A percentile compares a stretch with the other conserved stretches of the same genome.
Conservation (phyloP, 139 green algal species). For the Limnomonas spitsbergensis region DNA sequence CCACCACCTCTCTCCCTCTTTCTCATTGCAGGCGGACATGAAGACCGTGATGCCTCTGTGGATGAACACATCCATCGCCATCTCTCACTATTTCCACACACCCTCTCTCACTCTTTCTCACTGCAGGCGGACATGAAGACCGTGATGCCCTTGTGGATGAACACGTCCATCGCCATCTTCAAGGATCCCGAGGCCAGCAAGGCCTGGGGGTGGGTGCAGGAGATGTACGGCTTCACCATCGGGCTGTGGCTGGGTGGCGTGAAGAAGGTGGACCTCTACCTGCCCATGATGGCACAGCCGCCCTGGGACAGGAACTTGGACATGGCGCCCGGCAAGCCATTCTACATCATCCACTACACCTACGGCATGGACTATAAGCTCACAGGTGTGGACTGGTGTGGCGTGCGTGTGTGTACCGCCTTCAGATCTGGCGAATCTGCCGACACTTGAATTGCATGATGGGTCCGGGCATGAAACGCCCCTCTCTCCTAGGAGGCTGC, state of each 20-base stretch:
- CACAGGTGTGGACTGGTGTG: background rate
- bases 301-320: conserved; percentile 80
- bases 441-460: no score
- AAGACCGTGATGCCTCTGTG: conserved; percentile 59
- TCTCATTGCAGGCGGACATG: conserved; percentile 54
- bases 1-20: background rate
- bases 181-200: conserved; percentile 79
- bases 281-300: conserved; percentile 74
- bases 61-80: no score
- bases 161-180: conserved; percentile 88
- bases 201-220: conserved; percentile 83
- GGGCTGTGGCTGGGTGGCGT: conserved; percentile 60
- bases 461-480: no score
- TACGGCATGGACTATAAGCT: conserved; percentile 91
- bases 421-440: no score
- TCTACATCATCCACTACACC: conserved; percentile 96
- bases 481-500: no score
- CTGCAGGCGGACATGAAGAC: conserved; percentile 58
- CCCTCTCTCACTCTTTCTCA: background rate
- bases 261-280: conserved; percentile 57
- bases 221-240: conserved; percentile 95
- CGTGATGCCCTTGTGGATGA: conserved; percentile 81
- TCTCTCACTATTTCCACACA: no score
- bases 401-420: background rate
- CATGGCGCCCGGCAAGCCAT: conserved; percentile 42